Base-by-base conservation (phyloP, 1,139 yeast species). In the Schwanniomyces etchellsii region DNA sequence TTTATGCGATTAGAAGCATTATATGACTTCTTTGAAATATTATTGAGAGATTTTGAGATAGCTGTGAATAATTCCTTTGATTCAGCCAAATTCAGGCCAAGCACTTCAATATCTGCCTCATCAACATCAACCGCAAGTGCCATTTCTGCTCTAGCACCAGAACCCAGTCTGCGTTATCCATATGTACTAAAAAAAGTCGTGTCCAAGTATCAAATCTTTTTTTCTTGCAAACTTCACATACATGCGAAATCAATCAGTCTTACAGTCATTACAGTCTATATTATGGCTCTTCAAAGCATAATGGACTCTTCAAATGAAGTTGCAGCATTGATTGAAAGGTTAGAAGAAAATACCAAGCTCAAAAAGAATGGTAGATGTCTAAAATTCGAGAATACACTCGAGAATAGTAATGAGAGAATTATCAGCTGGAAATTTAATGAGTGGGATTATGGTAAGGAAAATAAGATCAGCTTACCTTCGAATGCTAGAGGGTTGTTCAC, bases 401-500 rank as follows among this genome's bases (percentile, higher is more conserved):
- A 23, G 7, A 36, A 37, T 28, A 41, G 52, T 25, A 39, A 47
- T 5, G 42, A 44, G 1, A 38, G 43, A 13, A 26, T 37, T 3
- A 39, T 64, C 5, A 54, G 63, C 17, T 89, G 97, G 97, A 83
- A 79, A 52, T 86, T 86, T 56, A 76, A 79, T 35, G 98, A 89
- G 44, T 88, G 85, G 83, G 96, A 84, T 44, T 89, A 84, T 47
- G 77, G 77, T 13, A 73, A 68, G 36, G 58, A 66, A 6, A 33
- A 44, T 3, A 71, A 66, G 28, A 63, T 74, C 5, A 37, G 38
- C 2, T 57, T 88, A 14, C 95, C 96, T 0, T 68, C 76, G 4
- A 61, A 77, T 35, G 95, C 97, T 0, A 66, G 98, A 33, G 98
- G 98, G 0, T 55, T 91, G 12, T 91, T 91, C 48, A 84, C 94